A percentile compares a stretch with the other conserved stretches of the same genome.
phyloP scores from a whole-genome alignment of 2,329 filamentous ascomycete species.

The Monosporascus ibericus region DNA sequence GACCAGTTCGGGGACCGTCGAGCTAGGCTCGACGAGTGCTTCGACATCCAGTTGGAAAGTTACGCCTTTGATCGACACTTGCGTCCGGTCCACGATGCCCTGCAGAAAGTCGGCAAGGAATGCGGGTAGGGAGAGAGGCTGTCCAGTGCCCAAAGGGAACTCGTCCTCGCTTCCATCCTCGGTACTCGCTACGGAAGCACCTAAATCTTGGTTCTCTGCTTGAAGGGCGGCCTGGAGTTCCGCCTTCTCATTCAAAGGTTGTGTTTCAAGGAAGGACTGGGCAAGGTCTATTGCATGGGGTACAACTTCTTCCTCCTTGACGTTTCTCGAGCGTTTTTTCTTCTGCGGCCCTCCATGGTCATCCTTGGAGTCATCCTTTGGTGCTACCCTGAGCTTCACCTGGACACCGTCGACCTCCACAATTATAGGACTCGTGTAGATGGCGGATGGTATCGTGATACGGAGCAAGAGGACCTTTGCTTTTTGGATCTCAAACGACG shows the following conservation, averaged over 20 bases:
- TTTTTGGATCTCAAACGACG: slow-evolving; percentile 62
- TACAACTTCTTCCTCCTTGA: slow-evolving; percentile 35
- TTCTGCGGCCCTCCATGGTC: slow-evolving; percentile 25
- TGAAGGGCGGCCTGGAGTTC: slow-evolving; percentile 64
- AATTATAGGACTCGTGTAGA: slow-evolving; percentile 76
- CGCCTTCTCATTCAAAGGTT: slow-evolving; percentile 58
- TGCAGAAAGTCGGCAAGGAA: slow-evolving; percentile 69
- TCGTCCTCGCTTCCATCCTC: slow-evolving; percentile 60
- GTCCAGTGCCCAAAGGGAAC: slow-evolving; percentile 59
- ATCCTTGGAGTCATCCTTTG: slow-evolving; percentile 32
- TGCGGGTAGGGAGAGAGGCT: slow-evolving; percentile 59
- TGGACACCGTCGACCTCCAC: slow-evolving; percentile 79
- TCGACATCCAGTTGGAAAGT: slow-evolving; percentile 60
- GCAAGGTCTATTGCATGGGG: slow-evolving; percentile 69
- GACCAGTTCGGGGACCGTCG: slow-evolving; percentile 45
- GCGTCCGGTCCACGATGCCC: slow-evolving; percentile 65
- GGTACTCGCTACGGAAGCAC: slow-evolving; percentile 53
- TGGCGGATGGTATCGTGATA: slow-evolving; percentile 79
- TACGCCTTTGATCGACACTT: slow-evolving; percentile 60
- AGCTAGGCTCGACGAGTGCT: slow-evolving; percentile 42
- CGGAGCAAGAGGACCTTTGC: slow-evolving; percentile 72
- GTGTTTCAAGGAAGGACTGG: slow-evolving; percentile 69
- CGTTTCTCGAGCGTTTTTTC: slow-evolving; percentile 21
- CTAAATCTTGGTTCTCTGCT: slow-evolving; percentile 55
- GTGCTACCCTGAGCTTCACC: slow-evolving; percentile 54